Base-by-base conservation (phyloP, 495 filamentous ascomycete species). In the Rhypophila decipiens region DNA sequence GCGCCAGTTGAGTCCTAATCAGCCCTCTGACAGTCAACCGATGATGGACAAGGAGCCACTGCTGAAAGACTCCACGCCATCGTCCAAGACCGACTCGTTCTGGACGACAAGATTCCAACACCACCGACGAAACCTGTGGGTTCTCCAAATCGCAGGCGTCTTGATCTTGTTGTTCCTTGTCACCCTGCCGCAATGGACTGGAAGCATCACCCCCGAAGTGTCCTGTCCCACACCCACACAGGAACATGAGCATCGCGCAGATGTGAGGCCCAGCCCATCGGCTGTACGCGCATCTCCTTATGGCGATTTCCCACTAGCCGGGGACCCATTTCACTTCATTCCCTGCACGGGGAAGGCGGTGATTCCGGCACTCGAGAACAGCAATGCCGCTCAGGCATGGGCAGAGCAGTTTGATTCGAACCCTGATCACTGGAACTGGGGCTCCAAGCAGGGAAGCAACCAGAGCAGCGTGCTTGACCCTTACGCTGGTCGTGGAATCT, bases 361-460 rank as follows among this genome's bases (percentile, higher is more conserved):
- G 24, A 58, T 54, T 7, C 67, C 69, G 2, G 46, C 63, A 1
- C 58, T 71, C 21, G 54, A 65, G 36, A 66, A 70, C 29, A 35
- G 49, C 29, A 27, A 54, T 12, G 47, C 66, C 0, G 42, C 51
- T 13, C 42, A 35, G 33, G 66, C 55, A 34, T 71, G 69, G 69
- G 57, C 60, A 17, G 55, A 38, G 31, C 56, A 63, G 0, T 70
- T 71, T 47, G 67, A 73, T 42, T 65, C 67, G 3, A 53, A 69
- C 38, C 65, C 70, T 3, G 53, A 53, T 5, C 60, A 67, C 38
- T 72, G 67, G 67, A 68, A 57, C 50, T 72, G 69, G 69, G 67
- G 63, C 50, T 39, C 34, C 23, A 33, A 33, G 18, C 11, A 20
- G 46, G 47, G 24, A 1, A 39, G 47, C 7, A 46, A 47, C 12